Evolutionary conservation across 176 grass and related monocot genomes (phyloP), one percentile per base, ranked within the genome.

Genomic region (Urochloa ruziziensis): DNA sequence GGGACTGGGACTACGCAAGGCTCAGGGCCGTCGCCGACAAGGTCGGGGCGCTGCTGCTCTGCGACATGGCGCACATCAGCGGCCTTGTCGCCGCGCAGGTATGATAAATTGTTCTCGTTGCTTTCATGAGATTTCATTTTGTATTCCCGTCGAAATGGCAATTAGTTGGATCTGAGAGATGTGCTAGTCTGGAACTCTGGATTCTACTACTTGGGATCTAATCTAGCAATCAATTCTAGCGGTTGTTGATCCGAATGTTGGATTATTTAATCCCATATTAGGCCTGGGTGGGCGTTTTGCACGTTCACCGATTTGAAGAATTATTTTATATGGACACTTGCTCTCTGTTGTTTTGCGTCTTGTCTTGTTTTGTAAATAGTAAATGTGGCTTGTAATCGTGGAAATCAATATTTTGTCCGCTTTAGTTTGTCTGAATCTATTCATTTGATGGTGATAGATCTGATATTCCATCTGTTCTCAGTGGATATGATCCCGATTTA

Each of bases 1-100:
- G 96, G 78, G 96, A 99, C 73, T 99, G 96, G 96, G 93, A 99
- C 51, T 99, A 99, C 39, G 93, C 91, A 32, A 92, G 70, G 80
- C 86, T 99, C 63, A 90, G 89, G 85, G 80, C 91, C 25, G 82
- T 99, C 62, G 97, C 97, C 11, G 97, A 99, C 80, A 99, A 99
- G 86, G 91, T 92, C 12, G 97, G 97, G 0, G 97, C 97, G 0
- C 23, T 99, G 80, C 83, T 99, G 35, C 91, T 99, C 23, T 99
- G 97, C 64, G 97, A 99, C 70, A 99, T 99, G 97, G 97, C 97
- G 64, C 97, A 99, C 86, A 99, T 99, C 87, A 99, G 97, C 60
- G 97, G 97, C 4, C 91, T 99, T 37, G 91, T 99, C 42, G 93
- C 97, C 0, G 88, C 93, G 30, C 83, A 99, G 97, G 97, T 99